phyloP scores from a whole-genome alignment of 208 protist genomes.

The Acanthamoeba lenticulata region DNA sequence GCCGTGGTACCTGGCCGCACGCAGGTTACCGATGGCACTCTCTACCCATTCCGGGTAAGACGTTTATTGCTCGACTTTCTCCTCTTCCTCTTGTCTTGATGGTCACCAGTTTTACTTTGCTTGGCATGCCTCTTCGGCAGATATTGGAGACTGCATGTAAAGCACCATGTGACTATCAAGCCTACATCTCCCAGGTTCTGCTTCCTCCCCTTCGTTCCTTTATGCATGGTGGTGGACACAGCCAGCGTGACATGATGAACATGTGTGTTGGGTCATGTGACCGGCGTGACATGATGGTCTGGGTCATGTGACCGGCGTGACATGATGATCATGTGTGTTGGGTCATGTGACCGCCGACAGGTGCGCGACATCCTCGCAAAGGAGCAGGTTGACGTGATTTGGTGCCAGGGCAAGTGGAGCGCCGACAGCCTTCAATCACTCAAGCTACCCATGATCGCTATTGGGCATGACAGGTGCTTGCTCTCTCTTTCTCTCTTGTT shows the following conservation, averaged over 20 bases:
- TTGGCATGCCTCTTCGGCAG: too few relatives aligned
- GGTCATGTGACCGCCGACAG: not conserved
- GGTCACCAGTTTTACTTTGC: too few relatives aligned
- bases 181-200: not conserved
- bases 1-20: not conserved
- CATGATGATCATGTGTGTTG: not conserved
- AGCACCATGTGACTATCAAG: not conserved
- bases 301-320: too few relatives aligned
- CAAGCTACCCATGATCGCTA: not conserved
- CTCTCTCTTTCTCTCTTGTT: too few relatives aligned
- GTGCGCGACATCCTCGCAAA: not conserved
- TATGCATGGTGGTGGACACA: too few relatives aligned
- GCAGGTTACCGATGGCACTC: not conserved
- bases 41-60: not conserved
- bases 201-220: too few relatives aligned
- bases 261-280: not conserved
- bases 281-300: not conserved
- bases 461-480: not conserved
- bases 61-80: too few relatives aligned
- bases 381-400: not conserved
- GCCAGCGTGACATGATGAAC: not conserved
- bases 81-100: not conserved
- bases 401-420: not conserved
- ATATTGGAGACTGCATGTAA: too few relatives aligned
- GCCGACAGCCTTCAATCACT: not conserved